phyloP scores from a whole-genome alignment of 768 basidiomycete species.

The Kwoniella sp. region DNA sequence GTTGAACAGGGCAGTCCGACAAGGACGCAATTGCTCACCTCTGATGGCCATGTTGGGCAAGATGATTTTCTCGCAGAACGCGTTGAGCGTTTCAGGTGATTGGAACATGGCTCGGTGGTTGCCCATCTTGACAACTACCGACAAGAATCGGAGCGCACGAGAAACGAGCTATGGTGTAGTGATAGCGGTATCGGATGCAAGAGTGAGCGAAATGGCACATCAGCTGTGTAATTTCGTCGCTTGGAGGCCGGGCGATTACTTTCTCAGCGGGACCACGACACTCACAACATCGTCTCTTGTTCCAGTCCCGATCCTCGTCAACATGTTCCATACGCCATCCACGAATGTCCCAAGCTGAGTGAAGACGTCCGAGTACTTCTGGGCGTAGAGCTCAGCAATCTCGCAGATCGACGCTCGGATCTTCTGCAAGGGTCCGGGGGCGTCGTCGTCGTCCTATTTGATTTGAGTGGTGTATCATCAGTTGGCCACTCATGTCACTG shows the following conservation, averaged over 20 bases:
- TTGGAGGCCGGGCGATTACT: not conserved
- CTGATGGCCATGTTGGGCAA: slow-evolving; percentile 89
- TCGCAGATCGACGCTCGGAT: slow-evolving; percentile 88
- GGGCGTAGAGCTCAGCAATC: slow-evolving; percentile 72
- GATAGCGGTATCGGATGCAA: not conserved
- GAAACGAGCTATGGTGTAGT: slow-evolving; percentile 66
- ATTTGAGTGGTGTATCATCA: not conserved
- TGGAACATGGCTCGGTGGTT: slow-evolving; percentile 78
- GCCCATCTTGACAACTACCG: slow-evolving; percentile 85
- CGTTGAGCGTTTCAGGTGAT: slow-evolving; percentile 72
- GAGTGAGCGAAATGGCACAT: not conserved
- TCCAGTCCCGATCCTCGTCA: slow-evolving; percentile 66
- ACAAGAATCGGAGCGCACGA: slow-evolving; percentile 85
- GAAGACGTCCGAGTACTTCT: slow-evolving; percentile 58
- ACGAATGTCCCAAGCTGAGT: slow-evolving; percentile 65
- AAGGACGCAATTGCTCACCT: slow-evolving; percentile 56
- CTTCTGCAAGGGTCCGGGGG: slow-evolving; percentile 82
- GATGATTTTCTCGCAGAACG: slow-evolving; percentile 84
- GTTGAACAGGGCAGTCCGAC: no score
- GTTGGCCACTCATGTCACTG: not conserved
- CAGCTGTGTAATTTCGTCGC: slow-evolving; percentile 7
- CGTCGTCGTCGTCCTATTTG: slow-evolving; percentile 67
- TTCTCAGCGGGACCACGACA: no score
- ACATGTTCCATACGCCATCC: slow-evolving; percentile 83
- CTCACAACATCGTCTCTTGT: slow-evolving; percentile 74